phyloP scores from a whole-genome alignment of 805 yeast genomes.

The Metschnikowia borealis region DNA sequence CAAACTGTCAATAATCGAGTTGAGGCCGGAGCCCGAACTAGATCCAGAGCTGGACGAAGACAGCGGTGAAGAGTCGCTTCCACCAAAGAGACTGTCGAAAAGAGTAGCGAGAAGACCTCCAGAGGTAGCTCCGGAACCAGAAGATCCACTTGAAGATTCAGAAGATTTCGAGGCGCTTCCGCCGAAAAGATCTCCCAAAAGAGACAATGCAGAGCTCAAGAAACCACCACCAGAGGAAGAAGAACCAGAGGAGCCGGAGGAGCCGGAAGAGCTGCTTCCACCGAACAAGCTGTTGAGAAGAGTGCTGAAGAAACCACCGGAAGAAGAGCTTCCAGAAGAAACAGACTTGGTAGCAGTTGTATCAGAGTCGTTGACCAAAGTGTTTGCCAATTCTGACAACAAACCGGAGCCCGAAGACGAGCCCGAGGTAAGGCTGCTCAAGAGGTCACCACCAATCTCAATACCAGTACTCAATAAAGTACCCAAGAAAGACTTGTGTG shows the following conservation, averaged over 20 bases:
- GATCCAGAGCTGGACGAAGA: conserved; percentile 4
- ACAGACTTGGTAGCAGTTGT: conserved; percentile 2
- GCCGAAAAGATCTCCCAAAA: conserved; percentile 2
- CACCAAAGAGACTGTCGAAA: conserved; percentile 4
- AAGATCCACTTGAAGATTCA: conserved; percentile 2
- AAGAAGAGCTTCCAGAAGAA: conserved; percentile 6
- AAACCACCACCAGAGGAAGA: conserved; percentile 4
- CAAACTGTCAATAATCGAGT: conserved; percentile 9
- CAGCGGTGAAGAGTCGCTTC: conserved; percentile 1
- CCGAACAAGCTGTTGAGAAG: conserved; percentile 9
- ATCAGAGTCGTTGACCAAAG: conserved; percentile 6
- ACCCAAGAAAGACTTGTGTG: conserved; percentile 13
- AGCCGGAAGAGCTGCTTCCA: conserved; percentile 3
- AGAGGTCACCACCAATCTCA: conserved; percentile 14
- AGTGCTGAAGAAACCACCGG: conserved; percentile 11
- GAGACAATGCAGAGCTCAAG: conserved; percentile 1
- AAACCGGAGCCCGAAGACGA: conserved; percentile 12
- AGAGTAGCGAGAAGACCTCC: conserved; percentile 5
- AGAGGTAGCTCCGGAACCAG: neutral
- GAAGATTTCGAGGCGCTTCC: neutral
- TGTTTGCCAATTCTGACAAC: conserved; percentile 11
- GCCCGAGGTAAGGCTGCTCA: conserved; percentile 11
- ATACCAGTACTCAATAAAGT: conserved; percentile 13
- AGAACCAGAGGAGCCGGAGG: neutral
- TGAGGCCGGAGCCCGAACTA: conserved; percentile 6